phyloP scores from a whole-genome alignment of 148 eudicot genomes.

The Fagopyrum tataricum region DNA sequence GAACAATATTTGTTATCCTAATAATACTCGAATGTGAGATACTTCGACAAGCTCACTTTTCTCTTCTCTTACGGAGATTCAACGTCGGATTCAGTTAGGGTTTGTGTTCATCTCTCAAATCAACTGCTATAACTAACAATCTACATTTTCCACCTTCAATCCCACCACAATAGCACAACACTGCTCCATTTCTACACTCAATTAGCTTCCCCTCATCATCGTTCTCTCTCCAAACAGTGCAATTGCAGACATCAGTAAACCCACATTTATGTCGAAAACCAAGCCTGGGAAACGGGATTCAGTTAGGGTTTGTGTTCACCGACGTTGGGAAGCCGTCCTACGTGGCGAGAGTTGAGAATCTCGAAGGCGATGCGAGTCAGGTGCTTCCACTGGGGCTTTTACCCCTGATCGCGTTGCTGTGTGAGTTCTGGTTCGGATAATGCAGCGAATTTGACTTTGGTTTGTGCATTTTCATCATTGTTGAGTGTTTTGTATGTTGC shows the following conservation, averaged over 20 bases:
- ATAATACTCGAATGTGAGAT: not conserved
- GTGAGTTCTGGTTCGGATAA: slow-evolving; percentile 13
- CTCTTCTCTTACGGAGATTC: not conserved
- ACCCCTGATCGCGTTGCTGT: slow-evolving; percentile 52
- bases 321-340: slow-evolving; percentile 38
- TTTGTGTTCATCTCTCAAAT: slow-evolving; percentile 22
- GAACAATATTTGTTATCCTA: not conserved
- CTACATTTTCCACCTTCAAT: slow-evolving; percentile 8
- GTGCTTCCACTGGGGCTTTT: slow-evolving; percentile 46
- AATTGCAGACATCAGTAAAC: not conserved
- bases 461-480: not conserved
- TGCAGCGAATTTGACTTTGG: not conserved
- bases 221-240: not conserved
- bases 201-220: not conserved
- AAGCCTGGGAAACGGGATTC: slow-evolving; percentile 57
- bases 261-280: slow-evolving; percentile 49
- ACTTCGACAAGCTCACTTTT: not conserved
- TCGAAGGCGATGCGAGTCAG: slow-evolving; percentile 38
- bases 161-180: not conserved
- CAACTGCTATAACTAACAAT: slow-evolving; percentile 16
- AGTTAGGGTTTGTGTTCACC: too few species aligned
- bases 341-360: slow-evolving; percentile 41
- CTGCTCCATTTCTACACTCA: not conserved
- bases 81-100: slow-evolving; percentile 22
- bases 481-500: not conserved